Evolutionary conservation across 345 rosid genomes (phyloP).

Genomic region (Eutrema japonicum): DNA sequence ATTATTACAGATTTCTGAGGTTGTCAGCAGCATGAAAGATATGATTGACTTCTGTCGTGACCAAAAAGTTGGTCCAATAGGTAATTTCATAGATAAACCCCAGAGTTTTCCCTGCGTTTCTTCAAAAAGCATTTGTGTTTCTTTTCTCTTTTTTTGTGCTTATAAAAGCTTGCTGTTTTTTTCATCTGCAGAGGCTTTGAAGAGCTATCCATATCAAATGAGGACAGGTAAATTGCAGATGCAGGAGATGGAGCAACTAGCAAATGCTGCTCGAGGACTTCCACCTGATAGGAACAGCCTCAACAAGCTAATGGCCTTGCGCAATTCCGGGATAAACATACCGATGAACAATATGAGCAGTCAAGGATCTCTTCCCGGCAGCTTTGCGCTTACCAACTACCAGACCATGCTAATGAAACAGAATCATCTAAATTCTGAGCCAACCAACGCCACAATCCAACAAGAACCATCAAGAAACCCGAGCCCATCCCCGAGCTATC

Average conservation of each 20-base stretch:
- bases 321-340: conserved; percentile 59
- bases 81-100: conserved; percentile 19
- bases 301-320: conserved; percentile 76
- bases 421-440: conserved; percentile 74
- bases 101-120: neutral
- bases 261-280: conserved; percentile 69
- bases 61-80: conserved; percentile 47
- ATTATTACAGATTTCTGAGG: conserved; percentile 40
- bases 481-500: conserved; percentile 70
- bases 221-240: conserved; percentile 65
- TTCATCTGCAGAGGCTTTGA: conserved; percentile 78
- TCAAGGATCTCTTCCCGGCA: conserved; percentile 72
- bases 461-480: conserved; percentile 65
- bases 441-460: conserved; percentile 53
- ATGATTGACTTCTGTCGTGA: conserved; percentile 76
- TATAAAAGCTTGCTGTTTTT: conserved; percentile 1
- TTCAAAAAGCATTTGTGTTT: neutral
- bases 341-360: conserved; percentile 59
- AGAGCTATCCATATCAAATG: conserved; percentile 69
- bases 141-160: conserved; percentile 11
- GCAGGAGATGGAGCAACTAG: conserved; percentile 90
- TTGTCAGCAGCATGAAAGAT: conserved; percentile 57
- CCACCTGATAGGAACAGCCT: conserved; percentile 80
- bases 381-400: conserved; percentile 74
- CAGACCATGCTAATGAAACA: conserved; percentile 78